Percentiles rank a stretch among this genome's conserved stretches.
Conservation (phyloP, 2,329 filamentous ascomycete genomes). For the Orbilia oligospora region DNA sequence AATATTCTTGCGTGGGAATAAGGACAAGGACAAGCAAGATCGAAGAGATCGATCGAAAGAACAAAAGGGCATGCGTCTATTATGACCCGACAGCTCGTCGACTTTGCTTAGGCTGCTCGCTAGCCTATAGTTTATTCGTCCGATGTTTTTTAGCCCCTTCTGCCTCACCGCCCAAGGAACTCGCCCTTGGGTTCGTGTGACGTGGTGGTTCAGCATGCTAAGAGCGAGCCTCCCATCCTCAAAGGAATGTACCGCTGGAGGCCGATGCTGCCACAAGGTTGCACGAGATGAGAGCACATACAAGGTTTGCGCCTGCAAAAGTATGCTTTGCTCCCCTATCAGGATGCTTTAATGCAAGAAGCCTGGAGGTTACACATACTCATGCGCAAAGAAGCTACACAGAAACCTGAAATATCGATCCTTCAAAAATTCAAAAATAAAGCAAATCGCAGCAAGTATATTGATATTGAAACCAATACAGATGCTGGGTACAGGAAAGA, state of each 20-base stretch:
- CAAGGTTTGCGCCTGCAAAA: conserved; percentile 20
- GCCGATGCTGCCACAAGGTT: conserved; percentile 7
- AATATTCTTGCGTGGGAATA: conserved; percentile 31
- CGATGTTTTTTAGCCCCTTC: conserved; percentile 51
- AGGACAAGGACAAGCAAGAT: conserved; percentile 34
- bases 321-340: conserved; percentile 21
- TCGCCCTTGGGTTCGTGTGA: conserved; percentile 58
- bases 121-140: conserved; percentile 54
- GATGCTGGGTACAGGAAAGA: conserved; percentile 27
- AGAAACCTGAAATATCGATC: conserved; percentile 28
- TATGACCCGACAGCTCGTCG: conserved; percentile 32
- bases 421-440: conserved; percentile 27
- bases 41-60: conserved; percentile 38
- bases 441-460: conserved; percentile 28
- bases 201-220: conserved; percentile 52
- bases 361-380: conserved; percentile 48
- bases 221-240: conserved; percentile 11
- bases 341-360: conserved; percentile 40
- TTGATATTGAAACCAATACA: conserved; percentile 24
- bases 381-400: conserved; percentile 24
- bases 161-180: conserved; percentile 40
- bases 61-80: conserved; percentile 41
- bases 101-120: conserved; percentile 22
- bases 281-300: conserved; percentile 25
- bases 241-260: conserved; percentile 33